Percentiles rank a stretch among this genome's conserved stretches.
Conservation (phyloP, 2,329 filamentous ascomycete genomes). For the Whalleya microplaca region DNA sequence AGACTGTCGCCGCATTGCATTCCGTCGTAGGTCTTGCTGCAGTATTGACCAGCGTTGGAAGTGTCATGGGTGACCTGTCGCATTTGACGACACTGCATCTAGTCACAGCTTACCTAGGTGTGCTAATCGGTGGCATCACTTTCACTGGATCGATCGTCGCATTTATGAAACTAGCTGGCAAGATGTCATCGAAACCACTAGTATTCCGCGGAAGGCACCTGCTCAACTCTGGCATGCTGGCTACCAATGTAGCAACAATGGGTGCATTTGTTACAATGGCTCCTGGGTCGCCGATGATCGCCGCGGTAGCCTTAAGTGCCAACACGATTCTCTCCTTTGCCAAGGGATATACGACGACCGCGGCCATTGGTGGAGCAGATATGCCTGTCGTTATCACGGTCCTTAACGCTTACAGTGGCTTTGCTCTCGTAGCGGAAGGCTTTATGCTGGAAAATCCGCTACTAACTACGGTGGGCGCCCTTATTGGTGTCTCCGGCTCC, state of each 20-base stretch:
- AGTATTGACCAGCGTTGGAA: constrained; percentile 85
- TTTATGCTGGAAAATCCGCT: constrained; percentile 90
- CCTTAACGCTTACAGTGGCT: constrained; percentile 87
- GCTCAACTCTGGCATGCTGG: constrained; percentile 75
- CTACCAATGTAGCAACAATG: constrained; percentile 80
- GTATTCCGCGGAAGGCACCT: constrained; percentile 74
- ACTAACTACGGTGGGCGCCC: constrained; percentile 80
- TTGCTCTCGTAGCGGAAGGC: constrained; percentile 86
- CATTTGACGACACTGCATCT: constrained; percentile 79
- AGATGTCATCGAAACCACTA: constrained; percentile 77
- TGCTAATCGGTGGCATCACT: constrained; percentile 84
- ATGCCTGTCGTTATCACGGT: constrained; percentile 94
- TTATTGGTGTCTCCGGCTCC: constrained; percentile 87
- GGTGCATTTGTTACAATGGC: constrained; percentile 82
- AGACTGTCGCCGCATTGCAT: constrained; percentile 87
- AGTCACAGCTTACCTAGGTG: constrained; percentile 83
- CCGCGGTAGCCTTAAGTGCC: constrained; percentile 75
- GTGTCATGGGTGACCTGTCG: constrained; percentile 74
- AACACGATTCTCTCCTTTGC: constrained; percentile 80
- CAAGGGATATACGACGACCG: constrained; percentile 86
- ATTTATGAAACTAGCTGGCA: constrained; percentile 83
- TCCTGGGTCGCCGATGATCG: constrained; percentile 76
- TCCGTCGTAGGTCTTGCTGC: constrained; percentile 89
- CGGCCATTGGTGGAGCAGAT: constrained; percentile 89
- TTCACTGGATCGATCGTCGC: constrained; percentile 91